Conservation (phyloP, 495 filamentous ascomycete species). For the Penicillium arizonense region DNA sequence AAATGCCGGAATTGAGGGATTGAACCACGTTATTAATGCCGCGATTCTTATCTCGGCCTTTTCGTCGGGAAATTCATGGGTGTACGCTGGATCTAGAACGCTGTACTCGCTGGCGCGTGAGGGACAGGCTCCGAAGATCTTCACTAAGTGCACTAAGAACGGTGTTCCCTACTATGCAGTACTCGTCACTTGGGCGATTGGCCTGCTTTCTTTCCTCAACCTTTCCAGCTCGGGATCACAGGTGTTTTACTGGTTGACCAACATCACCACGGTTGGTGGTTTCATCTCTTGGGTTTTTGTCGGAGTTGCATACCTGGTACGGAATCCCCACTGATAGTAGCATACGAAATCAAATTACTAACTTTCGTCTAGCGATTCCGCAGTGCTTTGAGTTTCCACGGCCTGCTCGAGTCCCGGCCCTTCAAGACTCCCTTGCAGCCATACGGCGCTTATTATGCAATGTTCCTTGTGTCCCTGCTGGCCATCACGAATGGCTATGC, state of each 20-base stretch:
- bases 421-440: constrained; percentile 55
- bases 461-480: constrained; percentile 56
- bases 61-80: constrained; percentile 71
- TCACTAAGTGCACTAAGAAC: constrained; percentile 35
- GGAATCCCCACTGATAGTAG: no score
- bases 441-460: constrained; percentile 51
- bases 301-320: constrained; percentile 30
- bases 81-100: constrained; percentile 72
- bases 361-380: constrained; percentile 37
- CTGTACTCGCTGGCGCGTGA: constrained; percentile 72
- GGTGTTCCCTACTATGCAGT: constrained; percentile 54
- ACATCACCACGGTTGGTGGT: constrained; percentile 59
- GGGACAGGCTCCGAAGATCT: constrained; percentile 61
- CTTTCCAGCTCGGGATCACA: constrained; percentile 33
- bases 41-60: constrained; percentile 66
- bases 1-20: constrained; percentile 58
- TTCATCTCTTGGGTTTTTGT: constrained; percentile 57
- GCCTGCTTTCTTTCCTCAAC: constrained; percentile 51
- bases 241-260: constrained; percentile 60
- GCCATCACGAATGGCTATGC: constrained; percentile 65
- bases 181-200: constrained; percentile 43
- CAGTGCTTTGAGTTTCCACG: constrained; percentile 40
- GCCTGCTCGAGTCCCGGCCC: constrained; percentile 46
- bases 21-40: constrained; percentile 75
- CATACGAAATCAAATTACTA: background rate